Percentiles rank a stretch among this genome's conserved stretches.
Conservation (phyloP, 805 yeast genomes). For the Ogataea corticis region DNA sequence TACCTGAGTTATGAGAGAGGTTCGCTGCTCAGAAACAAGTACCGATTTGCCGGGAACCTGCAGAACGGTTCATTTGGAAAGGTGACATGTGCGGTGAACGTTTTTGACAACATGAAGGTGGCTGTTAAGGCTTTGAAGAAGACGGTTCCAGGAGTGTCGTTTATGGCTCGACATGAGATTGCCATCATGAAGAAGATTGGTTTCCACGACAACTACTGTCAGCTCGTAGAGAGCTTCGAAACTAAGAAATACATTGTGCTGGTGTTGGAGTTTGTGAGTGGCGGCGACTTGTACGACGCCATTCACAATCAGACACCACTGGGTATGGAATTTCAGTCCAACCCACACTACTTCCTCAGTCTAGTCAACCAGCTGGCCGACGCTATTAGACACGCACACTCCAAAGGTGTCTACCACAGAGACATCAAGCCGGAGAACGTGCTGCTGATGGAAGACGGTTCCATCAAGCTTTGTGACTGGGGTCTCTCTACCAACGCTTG, state of each 20-base stretch:
- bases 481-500: conserved; percentile 54
- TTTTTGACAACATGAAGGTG: conserved; percentile 35
- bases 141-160: conserved; percentile 40
- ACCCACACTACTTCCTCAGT: conserved; percentile 24
- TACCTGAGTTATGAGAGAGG: conserved; percentile 44
- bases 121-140: conserved; percentile 58
- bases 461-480: conserved; percentile 71
- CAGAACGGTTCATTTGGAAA: conserved; percentile 65
- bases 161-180: conserved; percentile 58
- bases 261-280: conserved; percentile 65
- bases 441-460: conserved; percentile 49
- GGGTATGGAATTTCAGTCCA: conserved; percentile 29
- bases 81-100: conserved; percentile 54
- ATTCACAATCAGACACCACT: conserved; percentile 34
- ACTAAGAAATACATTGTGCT: conserved; percentile 51
- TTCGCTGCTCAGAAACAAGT: conserved; percentile 38
- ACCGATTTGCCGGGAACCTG: conserved; percentile 43
- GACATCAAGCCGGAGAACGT: conserved; percentile 77
- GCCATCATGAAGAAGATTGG: conserved; percentile 42
- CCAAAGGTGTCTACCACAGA: conserved; percentile 61
- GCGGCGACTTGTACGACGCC: conserved; percentile 69
- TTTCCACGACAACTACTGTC: conserved; percentile 55
- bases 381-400: conserved; percentile 57
- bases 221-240: conserved; percentile 57
- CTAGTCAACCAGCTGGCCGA: conserved; percentile 49